Evolutionary conservation across 352 stramenopile genomes (phyloP).

Genomic region (Phytopythium ostracodes): DNA sequence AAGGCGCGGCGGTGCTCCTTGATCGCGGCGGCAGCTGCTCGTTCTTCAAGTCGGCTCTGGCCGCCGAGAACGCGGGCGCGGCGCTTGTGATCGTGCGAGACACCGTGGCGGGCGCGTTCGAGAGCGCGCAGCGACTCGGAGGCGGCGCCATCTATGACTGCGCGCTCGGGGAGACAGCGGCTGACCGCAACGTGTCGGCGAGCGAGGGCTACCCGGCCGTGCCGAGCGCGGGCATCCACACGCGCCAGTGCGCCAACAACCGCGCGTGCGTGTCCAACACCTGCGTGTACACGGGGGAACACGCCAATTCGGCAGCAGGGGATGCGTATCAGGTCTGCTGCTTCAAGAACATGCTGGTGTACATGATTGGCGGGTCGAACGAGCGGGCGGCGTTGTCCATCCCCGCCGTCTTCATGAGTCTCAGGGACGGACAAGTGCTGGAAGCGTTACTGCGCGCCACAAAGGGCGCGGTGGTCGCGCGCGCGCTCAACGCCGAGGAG

Average conservation of each 20-base stretch:
- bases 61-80: constrained; percentile 27
- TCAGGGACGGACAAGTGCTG: constrained; percentile 34
- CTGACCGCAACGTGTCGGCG: constrained; percentile 30
- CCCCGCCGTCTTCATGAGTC: constrained; percentile 34
- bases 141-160: constrained; percentile 40
- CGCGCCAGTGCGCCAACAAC: constrained; percentile 22
- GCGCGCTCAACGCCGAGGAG: constrained; percentile 35
- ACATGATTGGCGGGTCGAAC: constrained; percentile 21
- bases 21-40: constrained; percentile 41
- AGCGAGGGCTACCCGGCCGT: constrained; percentile 21
- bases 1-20: constrained; percentile 32
- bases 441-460: constrained; percentile 15
- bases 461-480: constrained; percentile 13
- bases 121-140: constrained; percentile 13
- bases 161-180: constrained; percentile 25
- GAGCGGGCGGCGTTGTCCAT: constrained; percentile 11
- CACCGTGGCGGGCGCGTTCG: constrained; percentile 36
- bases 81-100: constrained; percentile 48
- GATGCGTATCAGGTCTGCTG: constrained; percentile 43
- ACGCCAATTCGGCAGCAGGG: not conserved
- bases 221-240: constrained; percentile 11
- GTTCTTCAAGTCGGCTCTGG: constrained; percentile 41
- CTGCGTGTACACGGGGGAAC: constrained; percentile 31
- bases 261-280: constrained; percentile 26
- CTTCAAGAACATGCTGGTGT: constrained; percentile 39